These are phyloP conservation scores for Pseudozyma sp. DNA, from an alignment of 1,284 basidiomycete species.

Conservation along the genomic window DNA sequence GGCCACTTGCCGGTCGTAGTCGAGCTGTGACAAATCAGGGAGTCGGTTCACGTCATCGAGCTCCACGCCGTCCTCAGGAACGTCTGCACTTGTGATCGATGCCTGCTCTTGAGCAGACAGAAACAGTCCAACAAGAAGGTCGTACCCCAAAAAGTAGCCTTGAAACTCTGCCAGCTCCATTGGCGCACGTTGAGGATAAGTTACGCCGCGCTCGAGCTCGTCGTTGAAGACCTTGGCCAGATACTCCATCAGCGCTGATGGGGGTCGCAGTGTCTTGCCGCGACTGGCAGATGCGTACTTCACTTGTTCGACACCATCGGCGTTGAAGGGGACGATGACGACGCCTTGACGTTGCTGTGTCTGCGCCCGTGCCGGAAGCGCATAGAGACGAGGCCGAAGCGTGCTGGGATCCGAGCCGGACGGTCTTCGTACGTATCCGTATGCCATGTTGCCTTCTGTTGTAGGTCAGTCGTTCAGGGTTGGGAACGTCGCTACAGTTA, in stretches of 20 bases:
- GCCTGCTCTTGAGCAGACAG: constrained; percentile 17
- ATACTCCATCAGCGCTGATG: constrained; percentile 26
- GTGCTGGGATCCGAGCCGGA: constrained; percentile 35
- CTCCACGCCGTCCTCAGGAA: constrained; percentile 19
- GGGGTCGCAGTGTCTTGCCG: constrained; percentile 13
- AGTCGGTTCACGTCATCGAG: constrained; percentile 8
- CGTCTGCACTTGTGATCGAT: not conserved
- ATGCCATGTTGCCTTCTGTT: constrained; percentile 38
- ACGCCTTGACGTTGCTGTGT: constrained; percentile 29
- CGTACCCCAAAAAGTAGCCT: constrained; percentile 54
- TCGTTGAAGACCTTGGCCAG: constrained; percentile 49
- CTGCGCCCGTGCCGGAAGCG: constrained; percentile 34
- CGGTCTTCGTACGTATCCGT: constrained; percentile 53
- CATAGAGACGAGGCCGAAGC: constrained; percentile 45
- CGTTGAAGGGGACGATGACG: constrained; percentile 42
- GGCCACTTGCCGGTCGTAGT: constrained; percentile 71
- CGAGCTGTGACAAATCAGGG: constrained; percentile 16
- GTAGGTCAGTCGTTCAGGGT: not conserved
- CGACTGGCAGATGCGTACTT: not conserved
- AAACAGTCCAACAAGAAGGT: constrained; percentile 46
- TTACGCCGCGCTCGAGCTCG: constrained; percentile 53
- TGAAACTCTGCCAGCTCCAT: constrained; percentile 48
- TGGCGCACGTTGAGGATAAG: constrained; percentile 55
- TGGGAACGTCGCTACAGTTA: no score
- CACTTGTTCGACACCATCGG: constrained; percentile 23